Evolutionary conservation across 306 rosid species (phyloP).

Genomic region (Sechiopsis laciniata): DNA sequence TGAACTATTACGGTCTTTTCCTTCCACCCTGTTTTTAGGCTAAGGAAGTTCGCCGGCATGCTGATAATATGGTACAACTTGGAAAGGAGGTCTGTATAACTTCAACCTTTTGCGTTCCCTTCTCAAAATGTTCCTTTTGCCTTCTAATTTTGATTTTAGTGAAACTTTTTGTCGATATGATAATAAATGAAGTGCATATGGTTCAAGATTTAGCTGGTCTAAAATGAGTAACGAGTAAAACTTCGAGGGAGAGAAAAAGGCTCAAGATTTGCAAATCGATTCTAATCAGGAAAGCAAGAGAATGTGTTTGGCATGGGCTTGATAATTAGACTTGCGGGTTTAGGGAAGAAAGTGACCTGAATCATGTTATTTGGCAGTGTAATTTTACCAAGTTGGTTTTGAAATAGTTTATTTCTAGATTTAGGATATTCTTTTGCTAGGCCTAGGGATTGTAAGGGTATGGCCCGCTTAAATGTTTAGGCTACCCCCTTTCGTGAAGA

Average conservation of each 20-base stretch:
- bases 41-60: constrained; percentile 79
- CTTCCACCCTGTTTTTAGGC: constrained; percentile 42
- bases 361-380: no score
- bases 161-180: background rate
- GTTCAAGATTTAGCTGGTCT: constrained; percentile 11
- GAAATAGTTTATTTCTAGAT: no score
- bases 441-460: no score
- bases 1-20: background rate
- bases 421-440: no score
- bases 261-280: constrained; percentile 3
- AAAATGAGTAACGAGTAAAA: background rate
- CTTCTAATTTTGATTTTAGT: background rate
- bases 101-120: background rate
- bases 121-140: background rate
- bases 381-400: no score
- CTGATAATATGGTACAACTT: constrained; percentile 85
- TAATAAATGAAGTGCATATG: background rate
- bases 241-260: background rate
- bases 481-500: no score
- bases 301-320: background rate
- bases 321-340: background rate
- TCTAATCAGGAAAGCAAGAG: background rate
- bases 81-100: constrained; percentile 68
- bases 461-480: no score
- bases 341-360: no score